These are phyloP conservation scores for Litsea cubeba DNA, from an alignment of 164 flowering plant genomes.

Conservation along the genomic window DNA sequence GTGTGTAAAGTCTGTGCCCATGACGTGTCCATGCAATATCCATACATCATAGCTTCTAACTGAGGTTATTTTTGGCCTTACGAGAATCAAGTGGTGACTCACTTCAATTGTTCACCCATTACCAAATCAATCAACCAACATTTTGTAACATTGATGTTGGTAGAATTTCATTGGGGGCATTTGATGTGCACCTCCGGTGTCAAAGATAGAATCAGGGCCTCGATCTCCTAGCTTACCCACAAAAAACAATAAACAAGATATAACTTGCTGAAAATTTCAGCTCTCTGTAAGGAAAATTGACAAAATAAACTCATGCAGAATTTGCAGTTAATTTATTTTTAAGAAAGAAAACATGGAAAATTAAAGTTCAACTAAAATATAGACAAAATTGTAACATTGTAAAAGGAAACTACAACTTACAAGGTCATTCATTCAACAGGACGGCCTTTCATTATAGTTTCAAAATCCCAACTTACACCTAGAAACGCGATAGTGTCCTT, in stretches of 20 bases:
- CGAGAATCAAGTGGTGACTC: too few relatives aligned
- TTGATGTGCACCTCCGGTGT: too few relatives aligned
- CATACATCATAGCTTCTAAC: too few relatives aligned
- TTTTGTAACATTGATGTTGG: too few relatives aligned
- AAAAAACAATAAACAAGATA: not conserved
- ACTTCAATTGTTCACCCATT: too few relatives aligned
- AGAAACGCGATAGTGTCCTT: not conserved
- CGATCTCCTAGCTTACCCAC: not conserved
- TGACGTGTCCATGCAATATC: too few relatives aligned
- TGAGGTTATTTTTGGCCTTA: too few relatives aligned
- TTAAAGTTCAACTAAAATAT: not conserved
- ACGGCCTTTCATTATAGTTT: not conserved
- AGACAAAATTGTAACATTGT: not conserved
- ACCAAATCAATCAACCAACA: too few relatives aligned
- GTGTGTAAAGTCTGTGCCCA: too few relatives aligned
- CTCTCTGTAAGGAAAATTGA: not conserved
- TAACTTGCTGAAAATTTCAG: not conserved
- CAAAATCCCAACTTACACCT: not conserved
- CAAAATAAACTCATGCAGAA: not conserved
- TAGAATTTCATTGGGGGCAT: too few relatives aligned
- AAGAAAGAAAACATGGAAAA: not conserved
- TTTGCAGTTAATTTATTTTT: not conserved
- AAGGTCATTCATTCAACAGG: not conserved
- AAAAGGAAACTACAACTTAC: not conserved
- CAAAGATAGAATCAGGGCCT: too few relatives aligned